Base-by-base conservation (phyloP, 225 moss, liverwort and hornwort genomes). In the Sphagnum contortum region DNA sequence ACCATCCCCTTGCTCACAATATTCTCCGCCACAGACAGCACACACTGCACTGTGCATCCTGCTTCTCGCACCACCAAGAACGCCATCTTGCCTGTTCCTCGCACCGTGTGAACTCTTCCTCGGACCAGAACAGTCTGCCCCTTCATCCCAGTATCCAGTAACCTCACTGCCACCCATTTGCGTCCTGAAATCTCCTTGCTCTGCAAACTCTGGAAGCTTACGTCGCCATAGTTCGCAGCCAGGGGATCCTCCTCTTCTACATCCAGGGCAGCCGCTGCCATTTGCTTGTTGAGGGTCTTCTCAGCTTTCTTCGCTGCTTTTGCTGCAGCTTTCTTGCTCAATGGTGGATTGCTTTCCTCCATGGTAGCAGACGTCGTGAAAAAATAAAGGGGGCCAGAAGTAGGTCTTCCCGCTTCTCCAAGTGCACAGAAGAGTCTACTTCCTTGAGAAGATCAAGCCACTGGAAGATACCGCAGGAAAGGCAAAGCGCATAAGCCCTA, bases 1-100 rank as follows among this genome's bases (percentile, higher is more conserved):
- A 92, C 55, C 96, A 92, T 96, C 2, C 82, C 84, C 73, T 92
- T 96, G 73, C 88, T 89, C 48, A 94, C 80, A 49, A 79, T 71
- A 46, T 73, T 73, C 4, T 92, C 90, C 12, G 67, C 68, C 9
- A 85, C 63, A n/a, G 65, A 68, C 11, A 87, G 76, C 68, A 96
- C 79, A 68, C 87, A 85, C 75, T 96, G 96, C 49, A 96, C 92
- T 3, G 96, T 96, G 45, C 76, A 80, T 6, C 92, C 88, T 5
- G 73, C 69, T 74, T 96, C 88, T 63, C 96, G 75, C 13, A 96
- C 80, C 3, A 92, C 79, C 52, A 96, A 54, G 66, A 96, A 96
- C n/a, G 69, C 74, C 65, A 83, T 61, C 7, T 73, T 82, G 47
- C 96, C 92, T 46, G 85, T 89, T 5, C 72, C 81, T 47, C 92